Conservation (phyloP, 129 eudicot genomes). For the Cynara cardunculus region DNA sequence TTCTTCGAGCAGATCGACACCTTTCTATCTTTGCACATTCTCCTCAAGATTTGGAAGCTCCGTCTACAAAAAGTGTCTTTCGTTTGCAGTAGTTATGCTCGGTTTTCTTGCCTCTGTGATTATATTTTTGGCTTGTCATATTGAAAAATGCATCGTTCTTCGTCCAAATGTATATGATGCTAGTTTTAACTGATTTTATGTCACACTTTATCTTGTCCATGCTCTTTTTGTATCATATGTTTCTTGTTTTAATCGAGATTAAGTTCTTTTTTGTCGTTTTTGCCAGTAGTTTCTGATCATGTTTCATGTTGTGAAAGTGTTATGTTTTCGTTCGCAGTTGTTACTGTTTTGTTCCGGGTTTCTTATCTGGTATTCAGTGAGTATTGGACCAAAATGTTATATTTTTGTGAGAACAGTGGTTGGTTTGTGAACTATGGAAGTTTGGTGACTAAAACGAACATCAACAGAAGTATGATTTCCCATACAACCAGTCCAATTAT, state of each 20-base stretch:
- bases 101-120: constrained; percentile 32
- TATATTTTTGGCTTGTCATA: constrained; percentile 29
- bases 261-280: background rate
- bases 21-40: constrained; percentile 21
- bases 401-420: background rate
- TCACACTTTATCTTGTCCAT: constrained; percentile 25
- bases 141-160: constrained; percentile 20
- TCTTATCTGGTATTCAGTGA: background rate
- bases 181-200: constrained; percentile 24
- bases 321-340: background rate
- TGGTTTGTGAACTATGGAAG: background rate
- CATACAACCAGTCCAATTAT: too few relatives aligned
- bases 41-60: constrained; percentile 15
- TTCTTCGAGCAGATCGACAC: constrained; percentile 37
- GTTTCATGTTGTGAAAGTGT: background rate
- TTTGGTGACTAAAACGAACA: background rate
- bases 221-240: constrained; percentile 43
- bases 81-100: constrained; percentile 34
- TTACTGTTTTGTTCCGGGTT: background rate
- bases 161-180: constrained; percentile 47
- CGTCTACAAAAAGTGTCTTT: constrained; percentile 15
- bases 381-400: background rate
- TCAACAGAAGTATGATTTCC: background rate
- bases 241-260: constrained; percentile 17
- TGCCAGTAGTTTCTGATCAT: background rate